These are phyloP conservation scores for Fragosphaeria purpurea DNA, from an alignment of 2,329 filamentous ascomycete genomes.

Conservation along the genomic window DNA sequence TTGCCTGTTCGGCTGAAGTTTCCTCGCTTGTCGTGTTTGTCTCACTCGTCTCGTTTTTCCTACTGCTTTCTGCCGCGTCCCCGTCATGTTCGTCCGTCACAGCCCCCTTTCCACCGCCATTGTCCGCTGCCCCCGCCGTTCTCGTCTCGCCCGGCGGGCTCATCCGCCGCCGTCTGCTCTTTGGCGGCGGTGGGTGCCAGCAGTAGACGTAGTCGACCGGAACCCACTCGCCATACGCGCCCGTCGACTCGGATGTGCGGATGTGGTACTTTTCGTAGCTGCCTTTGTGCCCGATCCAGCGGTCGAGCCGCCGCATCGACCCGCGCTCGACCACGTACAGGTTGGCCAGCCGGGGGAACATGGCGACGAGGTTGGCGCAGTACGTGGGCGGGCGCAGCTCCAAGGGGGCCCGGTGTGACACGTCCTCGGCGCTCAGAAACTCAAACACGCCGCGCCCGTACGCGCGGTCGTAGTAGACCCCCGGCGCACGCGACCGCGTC, in stretches of 20 bases:
- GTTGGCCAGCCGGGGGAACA: slow-evolving; percentile 8
- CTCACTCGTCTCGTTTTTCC: neutral
- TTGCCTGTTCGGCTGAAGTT: neutral
- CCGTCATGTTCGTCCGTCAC: too few species aligned
- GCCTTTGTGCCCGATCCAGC: slow-evolving; percentile 4
- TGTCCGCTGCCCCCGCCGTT: neutral
- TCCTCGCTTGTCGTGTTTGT: neutral
- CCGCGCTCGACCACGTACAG: slow-evolving; percentile 10
- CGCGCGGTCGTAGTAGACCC: slow-evolving; percentile 1
- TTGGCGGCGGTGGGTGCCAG: slow-evolving; percentile 7
- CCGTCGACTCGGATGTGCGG: neutral
- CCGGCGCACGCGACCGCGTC: slow-evolving; percentile 1
- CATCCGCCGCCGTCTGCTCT: neutral
- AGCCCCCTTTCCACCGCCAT: too few species aligned
- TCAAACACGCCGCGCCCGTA: neutral
- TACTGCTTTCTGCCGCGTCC: neutral
- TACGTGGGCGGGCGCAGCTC: slow-evolving; percentile 3
- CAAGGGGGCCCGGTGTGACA: slow-evolving; percentile 3
- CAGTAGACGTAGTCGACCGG: slow-evolving; percentile 6
- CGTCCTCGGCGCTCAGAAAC: neutral
- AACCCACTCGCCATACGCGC: neutral
- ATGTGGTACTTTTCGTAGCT: slow-evolving; percentile 1
- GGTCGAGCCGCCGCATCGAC: neutral
- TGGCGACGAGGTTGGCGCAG: neutral
- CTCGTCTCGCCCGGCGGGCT: neutral